phyloP scores from a whole-genome alignment of 2,329 filamentous ascomycete genomes.

The Kalmusia sp. region DNA sequence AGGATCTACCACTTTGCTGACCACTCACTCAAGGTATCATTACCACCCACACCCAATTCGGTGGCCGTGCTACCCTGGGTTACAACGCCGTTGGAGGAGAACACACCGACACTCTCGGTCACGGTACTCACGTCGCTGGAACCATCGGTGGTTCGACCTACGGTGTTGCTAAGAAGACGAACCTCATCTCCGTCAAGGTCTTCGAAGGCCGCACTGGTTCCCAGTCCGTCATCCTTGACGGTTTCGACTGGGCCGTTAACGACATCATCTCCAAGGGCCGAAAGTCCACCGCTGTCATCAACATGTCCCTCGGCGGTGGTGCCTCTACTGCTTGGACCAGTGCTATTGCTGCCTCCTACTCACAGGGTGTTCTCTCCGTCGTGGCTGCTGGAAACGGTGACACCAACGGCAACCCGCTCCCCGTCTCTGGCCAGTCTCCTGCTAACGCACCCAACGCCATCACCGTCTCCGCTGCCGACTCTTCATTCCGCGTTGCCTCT shows the following conservation, averaged over 20 bases:
- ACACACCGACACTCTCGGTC: conserved; percentile 26
- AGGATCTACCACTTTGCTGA: too few species aligned
- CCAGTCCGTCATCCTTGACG: conserved; percentile 19
- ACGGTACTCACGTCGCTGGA: conserved; percentile 47
- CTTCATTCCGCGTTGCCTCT: conserved; percentile 40
- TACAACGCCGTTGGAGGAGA: conserved; percentile 19
- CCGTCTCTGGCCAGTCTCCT: conserved; percentile 28
- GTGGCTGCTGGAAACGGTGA: conserved; percentile 44
- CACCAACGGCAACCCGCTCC: conserved; percentile 15
- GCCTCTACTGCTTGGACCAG: conserved; percentile 30
- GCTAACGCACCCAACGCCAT: conserved; percentile 37
- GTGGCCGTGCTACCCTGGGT: conserved; percentile 26
- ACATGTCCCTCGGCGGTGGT: conserved; percentile 38
- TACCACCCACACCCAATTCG: conserved; percentile 53
- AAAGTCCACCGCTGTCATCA: conserved; percentile 26
- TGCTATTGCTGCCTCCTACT: conserved; percentile 30
- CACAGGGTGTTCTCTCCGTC: conserved; percentile 31
- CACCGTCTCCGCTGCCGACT: conserved; percentile 51
- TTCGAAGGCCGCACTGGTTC: conserved; percentile 14
- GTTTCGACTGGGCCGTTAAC: conserved; percentile 32
- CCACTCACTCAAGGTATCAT: too few species aligned
- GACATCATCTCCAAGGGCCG: conserved; percentile 26
- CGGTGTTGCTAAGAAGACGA: conserved; percentile 30
- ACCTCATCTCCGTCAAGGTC: conserved; percentile 37
- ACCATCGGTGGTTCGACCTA: conserved; percentile 45